phyloP scores from a whole-genome alignment of 306 rosid species.

The Corylus heterophylla region DNA sequence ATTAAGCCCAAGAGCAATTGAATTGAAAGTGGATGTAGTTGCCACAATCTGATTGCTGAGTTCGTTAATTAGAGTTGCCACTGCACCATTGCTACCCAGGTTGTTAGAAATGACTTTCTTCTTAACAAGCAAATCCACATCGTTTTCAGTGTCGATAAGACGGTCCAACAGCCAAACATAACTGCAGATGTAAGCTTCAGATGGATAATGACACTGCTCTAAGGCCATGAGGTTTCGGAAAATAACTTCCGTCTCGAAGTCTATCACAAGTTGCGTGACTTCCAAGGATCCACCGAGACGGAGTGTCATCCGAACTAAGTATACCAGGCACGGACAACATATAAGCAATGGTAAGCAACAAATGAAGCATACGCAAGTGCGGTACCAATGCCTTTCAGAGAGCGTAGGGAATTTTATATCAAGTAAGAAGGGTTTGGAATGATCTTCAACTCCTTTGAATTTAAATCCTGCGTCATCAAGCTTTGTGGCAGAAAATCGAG shows the following conservation, averaged over 20 bases:
- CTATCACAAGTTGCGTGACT: background rate
- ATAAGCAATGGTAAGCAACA: background rate
- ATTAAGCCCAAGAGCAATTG: background rate
- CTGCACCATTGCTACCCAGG: constrained; percentile 23
- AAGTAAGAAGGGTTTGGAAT: background rate
- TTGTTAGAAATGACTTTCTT: constrained; percentile 10
- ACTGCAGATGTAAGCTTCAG: constrained; percentile 16
- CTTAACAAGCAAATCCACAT: constrained; percentile 23
- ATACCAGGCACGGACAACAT: background rate
- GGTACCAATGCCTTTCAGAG: background rate
- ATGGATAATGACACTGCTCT: constrained; percentile 27
- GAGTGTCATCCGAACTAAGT: too few species aligned
- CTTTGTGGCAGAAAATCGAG: background rate
- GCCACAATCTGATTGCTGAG: constrained; percentile 17
- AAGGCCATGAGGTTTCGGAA: constrained; percentile 28
- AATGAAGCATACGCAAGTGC: background rate
- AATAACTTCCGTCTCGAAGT: constrained; percentile 4
- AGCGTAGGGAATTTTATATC: background rate
- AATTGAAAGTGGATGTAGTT: background rate
- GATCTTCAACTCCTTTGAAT: background rate
- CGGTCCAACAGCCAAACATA: constrained; percentile 27
- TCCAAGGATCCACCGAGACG: too few species aligned
- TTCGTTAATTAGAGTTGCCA: constrained; percentile 12
- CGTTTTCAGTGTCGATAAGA: constrained; percentile 23
- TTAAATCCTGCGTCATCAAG: constrained; percentile 7